These are phyloP conservation scores for Simplicillium aogashimaense DNA, from an alignment of 2,329 filamentous ascomycete species.

Conservation along the genomic window DNA sequence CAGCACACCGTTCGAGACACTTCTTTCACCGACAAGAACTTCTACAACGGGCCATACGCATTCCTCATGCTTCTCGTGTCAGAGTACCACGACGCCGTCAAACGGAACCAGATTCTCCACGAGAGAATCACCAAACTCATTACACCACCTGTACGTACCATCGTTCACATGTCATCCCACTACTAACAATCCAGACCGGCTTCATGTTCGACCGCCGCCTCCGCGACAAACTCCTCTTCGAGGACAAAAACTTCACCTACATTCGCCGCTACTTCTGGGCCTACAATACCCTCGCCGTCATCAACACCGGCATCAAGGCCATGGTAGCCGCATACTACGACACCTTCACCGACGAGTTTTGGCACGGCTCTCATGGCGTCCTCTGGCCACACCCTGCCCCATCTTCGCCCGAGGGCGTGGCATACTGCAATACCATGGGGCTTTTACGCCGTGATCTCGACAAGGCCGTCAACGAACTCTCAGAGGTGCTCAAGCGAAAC, in stretches of 20 bases:
- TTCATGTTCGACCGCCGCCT: slow-evolving; percentile 49
- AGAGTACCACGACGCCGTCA: slow-evolving; percentile 51
- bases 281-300: slow-evolving; percentile 48
- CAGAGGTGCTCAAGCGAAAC: slow-evolving; percentile 37
- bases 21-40: slow-evolving; percentile 40
- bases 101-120: slow-evolving; percentile 47
- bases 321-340: slow-evolving; percentile 47
- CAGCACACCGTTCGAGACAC: slow-evolving; percentile 44
- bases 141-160: slow-evolving; percentile 37
- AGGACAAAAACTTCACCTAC: slow-evolving; percentile 51
- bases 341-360: slow-evolving; percentile 48
- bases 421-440: slow-evolving; percentile 39
- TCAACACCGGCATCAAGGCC: slow-evolving; percentile 48
- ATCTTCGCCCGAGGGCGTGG: slow-evolving; percentile 29
- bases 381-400: slow-evolving; percentile 45
- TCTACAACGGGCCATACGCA: slow-evolving; percentile 50
- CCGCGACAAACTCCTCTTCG: slow-evolving; percentile 49
- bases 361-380: slow-evolving; percentile 42
- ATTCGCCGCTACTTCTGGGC: slow-evolving; percentile 54
- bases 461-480: slow-evolving; percentile 37
- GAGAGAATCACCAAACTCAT: slow-evolving; percentile 47
- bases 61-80: slow-evolving; percentile 48
- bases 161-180: not conserved
- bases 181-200: slow-evolving; percentile 23
- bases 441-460: slow-evolving; percentile 37